phyloP scores from a whole-genome alignment of 2,329 filamentous ascomycete species.

The Hypoxylon sp. region DNA sequence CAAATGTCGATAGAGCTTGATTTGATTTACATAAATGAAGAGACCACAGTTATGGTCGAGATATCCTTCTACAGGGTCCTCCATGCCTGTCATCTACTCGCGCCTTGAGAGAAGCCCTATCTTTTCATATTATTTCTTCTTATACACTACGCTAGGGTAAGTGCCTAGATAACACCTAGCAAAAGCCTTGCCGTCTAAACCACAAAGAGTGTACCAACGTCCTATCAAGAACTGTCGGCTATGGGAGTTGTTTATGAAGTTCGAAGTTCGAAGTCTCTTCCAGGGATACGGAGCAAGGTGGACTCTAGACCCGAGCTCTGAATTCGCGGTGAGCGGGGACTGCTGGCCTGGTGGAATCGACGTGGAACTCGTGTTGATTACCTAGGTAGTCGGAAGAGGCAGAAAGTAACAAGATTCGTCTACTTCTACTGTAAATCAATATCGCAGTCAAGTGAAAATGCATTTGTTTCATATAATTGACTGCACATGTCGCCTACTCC shows the following conservation, averaged over 20 bases:
- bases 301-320: too few species aligned
- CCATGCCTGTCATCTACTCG: neutral
- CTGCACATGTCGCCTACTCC: neutral
- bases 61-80: neutral
- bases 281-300: neutral
- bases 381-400: too few species aligned
- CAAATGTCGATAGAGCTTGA: neutral
- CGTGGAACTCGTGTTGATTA: neutral
- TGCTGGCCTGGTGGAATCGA: neutral
- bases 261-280: neutral
- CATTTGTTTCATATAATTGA: neutral
- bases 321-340: too few species aligned
- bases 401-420: too few species aligned
- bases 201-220: neutral
- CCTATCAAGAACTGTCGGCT: neutral
- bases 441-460: neutral
- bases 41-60: neutral
- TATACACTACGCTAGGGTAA: neutral
- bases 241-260: neutral
- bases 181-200: neutral
- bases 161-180: neutral
- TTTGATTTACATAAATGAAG: neutral
- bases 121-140: neutral
- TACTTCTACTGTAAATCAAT: neutral
- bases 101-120: neutral